Percentiles rank a stretch among this genome's conserved stretches.
phyloP scores from a whole-genome alignment of 2,329 filamentous ascomycete genomes.

The Clarireedia sp. region DNA sequence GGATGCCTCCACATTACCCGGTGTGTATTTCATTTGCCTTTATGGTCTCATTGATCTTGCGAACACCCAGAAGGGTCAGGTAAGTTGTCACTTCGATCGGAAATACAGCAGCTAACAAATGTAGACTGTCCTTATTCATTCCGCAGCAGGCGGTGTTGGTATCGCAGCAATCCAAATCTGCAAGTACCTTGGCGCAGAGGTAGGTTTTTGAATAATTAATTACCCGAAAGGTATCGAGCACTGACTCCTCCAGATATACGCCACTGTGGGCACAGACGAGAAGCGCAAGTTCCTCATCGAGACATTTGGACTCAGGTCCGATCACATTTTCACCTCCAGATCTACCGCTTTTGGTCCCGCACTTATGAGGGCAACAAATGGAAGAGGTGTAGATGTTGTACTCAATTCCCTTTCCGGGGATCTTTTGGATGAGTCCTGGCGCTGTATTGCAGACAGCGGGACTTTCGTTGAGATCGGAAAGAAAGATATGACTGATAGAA shows the following conservation, averaged over 20 bases:
- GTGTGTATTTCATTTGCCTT: constrained; percentile 22
- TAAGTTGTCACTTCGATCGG: no score
- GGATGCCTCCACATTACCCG: constrained; percentile 34
- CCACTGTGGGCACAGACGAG: constrained; percentile 8
- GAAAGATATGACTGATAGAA: constrained; percentile 15
- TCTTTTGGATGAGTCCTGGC: constrained; percentile 26
- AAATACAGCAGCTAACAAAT: neutral
- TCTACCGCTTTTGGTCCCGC: neutral
- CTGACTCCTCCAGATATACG: constrained; percentile 26
- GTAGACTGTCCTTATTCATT: constrained; percentile 26
- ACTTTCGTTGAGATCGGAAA: constrained; percentile 21
- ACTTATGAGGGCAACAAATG: neutral
- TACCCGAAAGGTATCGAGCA: neutral
- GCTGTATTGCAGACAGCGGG: constrained; percentile 30
- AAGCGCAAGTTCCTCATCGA: neutral
- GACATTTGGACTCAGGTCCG: neutral
- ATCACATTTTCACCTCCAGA: constrained; percentile 1
- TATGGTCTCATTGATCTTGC: constrained; percentile 11
- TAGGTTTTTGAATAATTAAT: constrained; percentile 20
- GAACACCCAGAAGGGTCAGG: constrained; percentile 13
- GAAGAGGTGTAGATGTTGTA: constrained; percentile 24
- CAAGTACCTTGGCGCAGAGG: constrained; percentile 22
- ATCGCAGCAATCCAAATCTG: constrained; percentile 27
- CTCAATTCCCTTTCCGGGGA: constrained; percentile 26
- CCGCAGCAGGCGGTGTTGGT: constrained; percentile 28